Conservation (phyloP, 257 asterid species). For the Solanum ossicruentum region DNA sequence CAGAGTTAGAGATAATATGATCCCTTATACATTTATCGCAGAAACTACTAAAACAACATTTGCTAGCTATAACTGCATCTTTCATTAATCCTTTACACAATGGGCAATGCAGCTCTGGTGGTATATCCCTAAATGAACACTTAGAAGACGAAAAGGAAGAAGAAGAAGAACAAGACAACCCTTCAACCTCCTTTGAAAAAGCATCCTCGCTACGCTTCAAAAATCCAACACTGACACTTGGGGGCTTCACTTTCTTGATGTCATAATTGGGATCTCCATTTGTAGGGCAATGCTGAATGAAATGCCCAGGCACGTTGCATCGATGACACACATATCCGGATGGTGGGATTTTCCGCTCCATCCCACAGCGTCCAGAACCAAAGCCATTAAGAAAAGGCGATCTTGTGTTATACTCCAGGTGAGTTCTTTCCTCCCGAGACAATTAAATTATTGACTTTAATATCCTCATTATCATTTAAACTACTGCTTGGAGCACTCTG, state of each 20-base stretch:
- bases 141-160: slow-evolving; percentile 22
- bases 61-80: slow-evolving; percentile 91
- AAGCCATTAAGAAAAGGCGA: slow-evolving; percentile 17
- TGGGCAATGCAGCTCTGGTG: slow-evolving; percentile 81
- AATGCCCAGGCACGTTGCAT: slow-evolving; percentile 94
- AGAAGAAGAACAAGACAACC: slow-evolving; percentile 17
- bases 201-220: slow-evolving; percentile 86
- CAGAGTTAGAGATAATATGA: slow-evolving; percentile 54
- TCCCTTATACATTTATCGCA: slow-evolving; percentile 88
- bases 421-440: not conserved
- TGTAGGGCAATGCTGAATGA: slow-evolving; percentile 95
- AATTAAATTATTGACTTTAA: not conserved
- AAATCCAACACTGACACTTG: slow-evolving; percentile 78
- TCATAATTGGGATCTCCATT: slow-evolving; percentile 92
- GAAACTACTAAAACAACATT: slow-evolving; percentile 82
- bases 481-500: not conserved
- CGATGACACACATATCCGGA: slow-evolving; percentile 86
- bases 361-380: slow-evolving; percentile 40
- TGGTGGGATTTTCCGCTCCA: slow-evolving; percentile 82
- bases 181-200: slow-evolving; percentile 73
- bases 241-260: slow-evolving; percentile 72
- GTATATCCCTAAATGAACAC: slow-evolving; percentile 59
- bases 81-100: slow-evolving; percentile 92
- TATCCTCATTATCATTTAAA: not conserved
- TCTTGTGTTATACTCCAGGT: not conserved